Evolutionary conservation across 768 basidiomycete genomes (phyloP), one percentile per base, ranked within the genome.

Genomic region (Baorangia bicolor): DNA sequence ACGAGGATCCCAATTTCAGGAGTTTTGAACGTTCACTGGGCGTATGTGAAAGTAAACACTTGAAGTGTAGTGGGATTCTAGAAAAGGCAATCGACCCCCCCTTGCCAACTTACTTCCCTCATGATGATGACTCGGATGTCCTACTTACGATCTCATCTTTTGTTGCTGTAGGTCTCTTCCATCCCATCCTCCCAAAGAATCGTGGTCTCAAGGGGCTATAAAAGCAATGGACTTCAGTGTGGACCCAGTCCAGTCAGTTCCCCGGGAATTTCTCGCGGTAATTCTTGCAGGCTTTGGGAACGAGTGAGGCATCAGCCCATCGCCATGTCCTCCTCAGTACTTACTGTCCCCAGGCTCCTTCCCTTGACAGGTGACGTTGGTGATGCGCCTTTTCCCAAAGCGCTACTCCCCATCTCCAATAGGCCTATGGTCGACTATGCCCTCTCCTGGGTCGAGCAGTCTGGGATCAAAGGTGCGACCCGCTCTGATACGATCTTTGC

Each of bases 221-320:
- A 21, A 14, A n/a, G 38, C 45, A 30, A 88, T 90, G 88, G 84
- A 90, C 64, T 79, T 90, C 59, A 79, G 81, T 55, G 77, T 80
- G 52, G 78, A 81, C 60, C 75, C 78, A 57, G 69, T 76, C 25
- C 81, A 80, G 44, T 75, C 77, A 27, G 77, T 82, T 23, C 78
- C 80, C 33, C 81, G 80, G 30, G 95, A 97, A 70, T 97, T 97
- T 69, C 82, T 90, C 49, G 95, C 91, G 0, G 85, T 98, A 20
- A 77, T 97, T 27, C 79, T 97, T 13, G 90, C 92, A 28, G 95
- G 95, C 33, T 93, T 93, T 74, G 95, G 95, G n/a, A 87, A 90
- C 64, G 87, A 88, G 94, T 91, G 73, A 71, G 86, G 86, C 68
- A 44, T 20, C 47, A 4, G 16, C 33, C 37, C 28, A 33, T 20